Conservation (phyloP, 768 basidiomycete species). For the Termitomyces sp. region DNA sequence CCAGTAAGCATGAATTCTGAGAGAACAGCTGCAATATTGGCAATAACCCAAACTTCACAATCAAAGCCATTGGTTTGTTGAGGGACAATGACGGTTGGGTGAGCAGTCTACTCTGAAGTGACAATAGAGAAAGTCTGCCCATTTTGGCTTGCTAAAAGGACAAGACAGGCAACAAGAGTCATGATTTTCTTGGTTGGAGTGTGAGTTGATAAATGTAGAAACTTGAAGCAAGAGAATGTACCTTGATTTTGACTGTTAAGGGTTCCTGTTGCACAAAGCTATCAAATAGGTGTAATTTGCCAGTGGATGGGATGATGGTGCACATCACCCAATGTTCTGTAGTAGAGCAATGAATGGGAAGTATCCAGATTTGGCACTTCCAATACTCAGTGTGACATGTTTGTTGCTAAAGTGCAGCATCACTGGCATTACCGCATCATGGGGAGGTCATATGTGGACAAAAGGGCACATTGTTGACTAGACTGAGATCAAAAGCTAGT, state of each 20-base stretch:
- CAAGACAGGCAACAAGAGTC: not conserved
- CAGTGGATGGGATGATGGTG: conserved; percentile 9
- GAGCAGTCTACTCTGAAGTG: not conserved
- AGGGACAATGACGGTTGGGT: not conserved
- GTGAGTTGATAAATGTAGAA: too few species aligned
- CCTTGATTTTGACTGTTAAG: conserved; percentile 7
- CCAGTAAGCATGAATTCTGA: not conserved
- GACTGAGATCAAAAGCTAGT: too few species aligned
- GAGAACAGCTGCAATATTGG: not conserved
- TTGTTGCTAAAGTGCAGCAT: not conserved
- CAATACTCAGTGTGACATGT: conserved; percentile 19
- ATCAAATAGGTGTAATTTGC: conserved; percentile 24
- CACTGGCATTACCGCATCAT: conserved; percentile 10
- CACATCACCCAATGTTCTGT: conserved; percentile 29
- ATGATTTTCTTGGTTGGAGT: not conserved
- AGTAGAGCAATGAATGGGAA: conserved; percentile 25
- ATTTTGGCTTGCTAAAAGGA: not conserved
- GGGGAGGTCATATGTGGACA: too few species aligned
- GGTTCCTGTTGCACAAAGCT: conserved; percentile 17
- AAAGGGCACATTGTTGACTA: too few species aligned
- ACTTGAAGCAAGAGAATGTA: too few species aligned
- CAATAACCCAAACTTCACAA: not conserved
- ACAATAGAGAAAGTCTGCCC: not conserved
- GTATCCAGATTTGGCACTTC: conserved; percentile 26
- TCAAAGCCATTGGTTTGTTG: not conserved